Evolutionary conservation across 2,329 filamentous ascomycete genomes (phyloP), one percentile per base, ranked within the genome.

Genomic region (Kalaharituber pfeilii): DNA sequence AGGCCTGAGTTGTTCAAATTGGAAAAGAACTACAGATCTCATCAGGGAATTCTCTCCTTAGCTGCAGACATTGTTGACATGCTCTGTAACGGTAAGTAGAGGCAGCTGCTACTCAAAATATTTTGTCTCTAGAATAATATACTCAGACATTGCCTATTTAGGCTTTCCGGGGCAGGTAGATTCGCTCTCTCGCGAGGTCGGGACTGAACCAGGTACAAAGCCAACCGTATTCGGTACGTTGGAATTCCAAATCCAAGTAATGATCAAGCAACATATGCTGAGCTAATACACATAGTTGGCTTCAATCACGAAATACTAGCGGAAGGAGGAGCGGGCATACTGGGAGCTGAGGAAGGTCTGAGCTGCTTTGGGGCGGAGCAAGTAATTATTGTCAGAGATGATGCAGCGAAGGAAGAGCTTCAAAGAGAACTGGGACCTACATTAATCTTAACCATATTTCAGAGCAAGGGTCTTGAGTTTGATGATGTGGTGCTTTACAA

Each of bases 381-480:
- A 55, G 65, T 66, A 1, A 64, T 68, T 22, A 60, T 68, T 51
- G 65, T 67, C 5, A 60, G 65, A 8, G 66, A 68, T 24, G 60
- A 65, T 13, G 28, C 51, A 11, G 56, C 59, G 1, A 66, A 64
- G 27, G 44, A 36, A 13, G 59, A 52, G 2, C 52, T 67, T 3
- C 57, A 63, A 50, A 45, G 30, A 0, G 52, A 62, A 20, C 62
- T 67, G 22, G 61, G 2, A 47, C 25, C 42, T 5, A 47, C 18
- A 3, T 39, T 39, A 18, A 60, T 67, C 27, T 58, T 67, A 1
- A 68, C 66, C 1, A 66, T 68, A 29, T 56, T 66, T 2, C 59
- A 68, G 52, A 66, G 65, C 28, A 68, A 68, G 44, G 66, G 66
- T 8, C 67, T 68, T 65, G 66, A 68, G 28, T 68, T 68, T 52